Evolutionary conservation across 331 rosid species (phyloP), one percentile per base, ranked within the genome.

Genomic region (Phaseolus coccineus): DNA sequence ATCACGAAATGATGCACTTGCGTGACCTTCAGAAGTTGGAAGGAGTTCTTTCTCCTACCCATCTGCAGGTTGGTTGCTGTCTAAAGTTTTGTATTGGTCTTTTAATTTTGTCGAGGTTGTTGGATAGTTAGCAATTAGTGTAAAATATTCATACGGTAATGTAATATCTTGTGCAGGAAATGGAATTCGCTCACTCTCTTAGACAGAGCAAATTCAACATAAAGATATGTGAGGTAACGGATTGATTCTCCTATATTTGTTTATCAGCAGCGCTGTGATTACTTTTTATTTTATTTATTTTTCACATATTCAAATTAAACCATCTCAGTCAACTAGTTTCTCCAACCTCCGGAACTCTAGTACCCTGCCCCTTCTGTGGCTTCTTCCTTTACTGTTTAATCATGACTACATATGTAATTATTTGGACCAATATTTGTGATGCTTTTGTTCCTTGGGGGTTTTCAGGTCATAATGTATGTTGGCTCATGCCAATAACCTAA

Each of bases 111-210:
- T 62, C 74, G 7, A 52, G 39, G 28, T 67, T 56, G 24, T 25
- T 71, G 77, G 80, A 55, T 80, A 44, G 39, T 64, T 64, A 53
- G 72, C 39, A 27, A 46, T 62, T 24, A 30, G 75, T 42, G 39
- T 69, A 40, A 40, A 46, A 72, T 57, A 37, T 42, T 86, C 66
- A 59, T 42, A 22, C 15, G 2, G 19, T 69, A 6, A 62, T 25
- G 40, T 78, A 19, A 14, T 22, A 83, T 77, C 66, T 88, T 73
- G 16, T 62, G 67, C 71, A 91, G 99, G 99, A 96, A 88, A 96
- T 96, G 97, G 97, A 96, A 76, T 96, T 96, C 33, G 97, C 99
- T 68, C 98, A 93, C 86, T 83, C 98, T 8, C 96, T 93, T 53
- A 88, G 97, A 89, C 80, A 90, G 82, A 83, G 92, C 87, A 95